Base-by-base conservation (phyloP, 2,329 filamentous ascomycete genomes). In the Bimuria novae-zelandiae region DNA sequence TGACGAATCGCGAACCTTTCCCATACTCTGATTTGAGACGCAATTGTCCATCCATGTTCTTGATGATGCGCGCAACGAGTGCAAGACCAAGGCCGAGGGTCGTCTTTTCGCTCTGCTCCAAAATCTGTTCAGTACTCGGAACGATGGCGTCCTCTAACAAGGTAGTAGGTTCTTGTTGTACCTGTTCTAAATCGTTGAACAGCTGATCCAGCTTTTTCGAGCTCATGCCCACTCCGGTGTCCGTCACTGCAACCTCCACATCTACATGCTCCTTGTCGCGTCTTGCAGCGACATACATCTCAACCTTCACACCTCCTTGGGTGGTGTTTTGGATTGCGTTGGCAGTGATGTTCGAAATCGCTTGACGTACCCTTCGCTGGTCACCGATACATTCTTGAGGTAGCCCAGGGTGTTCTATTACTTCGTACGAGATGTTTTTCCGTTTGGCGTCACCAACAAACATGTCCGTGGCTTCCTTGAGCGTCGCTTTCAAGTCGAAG, bases 41-140 rank as follows among this genome's bases (percentile, higher is more conserved):
- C 25, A 96, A 74, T 65, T 96, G 92, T 0, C 92, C 92, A 53
- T 93, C 88, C 89, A 96, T 94, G 65, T 92, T 96, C n/a, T 87
- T 84, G 27, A 96, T 81, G 30, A 91, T 90, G 32, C 92, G 84
- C 14, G 90, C 89, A n/a, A 96, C 92, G 11, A 95, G 81, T 0
- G 92, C 92, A n/a, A 96, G 80, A 0, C 92, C 92, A 8, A 96
- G 81, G 0, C 92, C 92, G 1, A 96, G 74, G 0, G 85, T 86
- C 8, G 77, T 75, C 47, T 77, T 77, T 7, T 75, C 66, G 4
- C 63, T 56, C 8, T 70, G 60, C 4, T 63, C 64, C 46, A 52
- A 66, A 1, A 70, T 37, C 4, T 64, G 58, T 29, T 73, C 72
- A 2, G 71, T 56, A 12, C 75, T 57, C 7, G 69, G 67, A 1